Conservation (phyloP, 2,329 filamentous ascomycete species). For the Knoxdaviesia proteae region DNA sequence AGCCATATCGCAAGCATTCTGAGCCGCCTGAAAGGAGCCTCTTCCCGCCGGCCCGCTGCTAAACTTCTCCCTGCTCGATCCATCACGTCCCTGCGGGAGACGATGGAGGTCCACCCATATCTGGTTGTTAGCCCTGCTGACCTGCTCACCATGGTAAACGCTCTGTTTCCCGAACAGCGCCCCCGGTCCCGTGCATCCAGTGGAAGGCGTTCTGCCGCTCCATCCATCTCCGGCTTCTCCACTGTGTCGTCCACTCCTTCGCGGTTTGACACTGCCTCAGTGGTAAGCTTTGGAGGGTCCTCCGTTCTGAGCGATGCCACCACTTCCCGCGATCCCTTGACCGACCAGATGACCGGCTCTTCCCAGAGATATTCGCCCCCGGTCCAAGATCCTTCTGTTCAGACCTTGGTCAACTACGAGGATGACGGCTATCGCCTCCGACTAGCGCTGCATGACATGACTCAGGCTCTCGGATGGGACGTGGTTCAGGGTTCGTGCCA, state of each 20-base stretch:
- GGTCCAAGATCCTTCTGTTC: conserved; percentile 21
- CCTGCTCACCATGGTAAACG: conserved; percentile 59
- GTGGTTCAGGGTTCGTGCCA: conserved; percentile 47
- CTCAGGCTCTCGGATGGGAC: conserved; percentile 40
- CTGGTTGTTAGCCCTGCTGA: conserved; percentile 64
- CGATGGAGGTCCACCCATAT: conserved; percentile 60
- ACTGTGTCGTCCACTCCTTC: conserved; percentile 46
- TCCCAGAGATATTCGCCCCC: conserved; percentile 35
- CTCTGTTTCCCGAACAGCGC: conserved; percentile 57
- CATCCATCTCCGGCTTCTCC: conserved; percentile 46
- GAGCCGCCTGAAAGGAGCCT: conserved; percentile 36
- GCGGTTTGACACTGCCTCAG: conserved; percentile 47
- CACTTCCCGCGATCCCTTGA: conserved; percentile 40
- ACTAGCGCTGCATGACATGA: conserved; percentile 50
- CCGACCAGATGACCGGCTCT: conserved; percentile 26
- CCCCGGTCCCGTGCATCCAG: conserved; percentile 41
- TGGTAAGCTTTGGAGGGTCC: conserved; percentile 52
- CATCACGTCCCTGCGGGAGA: conserved; percentile 52
- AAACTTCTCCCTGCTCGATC: conserved; percentile 51
- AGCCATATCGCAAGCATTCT: conserved; percentile 53
- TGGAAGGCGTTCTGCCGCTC: conserved; percentile 42
- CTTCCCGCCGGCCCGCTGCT: conserved; percentile 24
- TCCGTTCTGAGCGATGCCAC: conserved; percentile 51
- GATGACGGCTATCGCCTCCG: conserved; percentile 46
- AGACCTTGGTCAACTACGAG: conserved; percentile 19